Evolutionary conservation across 2,329 filamentous ascomycete species (phyloP).

Genomic region (Venturia pyrina): DNA sequence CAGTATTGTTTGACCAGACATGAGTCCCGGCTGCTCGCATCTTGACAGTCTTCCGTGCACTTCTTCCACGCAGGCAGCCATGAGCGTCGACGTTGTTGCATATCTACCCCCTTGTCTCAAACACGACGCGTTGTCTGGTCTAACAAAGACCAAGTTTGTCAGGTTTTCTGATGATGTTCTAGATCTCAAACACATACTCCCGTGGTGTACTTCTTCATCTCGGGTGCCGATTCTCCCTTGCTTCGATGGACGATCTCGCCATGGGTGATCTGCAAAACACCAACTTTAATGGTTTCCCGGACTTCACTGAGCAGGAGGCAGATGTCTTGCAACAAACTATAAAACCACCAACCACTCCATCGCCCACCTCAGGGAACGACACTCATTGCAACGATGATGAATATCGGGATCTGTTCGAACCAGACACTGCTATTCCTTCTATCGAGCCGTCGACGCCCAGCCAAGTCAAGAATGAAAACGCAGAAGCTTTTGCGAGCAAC

Average conservation of each 20-base stretch:
- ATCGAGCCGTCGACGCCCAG: neutral
- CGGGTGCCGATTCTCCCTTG: neutral
- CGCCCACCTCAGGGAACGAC: neutral
- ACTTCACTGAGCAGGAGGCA: neutral
- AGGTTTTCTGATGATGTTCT: neutral
- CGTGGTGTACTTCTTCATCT: neutral
- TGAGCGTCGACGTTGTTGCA: neutral
- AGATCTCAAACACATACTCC: neutral
- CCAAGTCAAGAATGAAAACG: neutral
- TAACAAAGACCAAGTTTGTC: slow-evolving; percentile 5
- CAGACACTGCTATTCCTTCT: neutral
- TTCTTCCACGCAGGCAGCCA: slow-evolving; percentile 2
- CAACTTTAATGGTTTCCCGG: neutral
- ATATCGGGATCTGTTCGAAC: neutral
- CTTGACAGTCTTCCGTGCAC: neutral
- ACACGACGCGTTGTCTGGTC: neutral
- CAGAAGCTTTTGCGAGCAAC: neutral
- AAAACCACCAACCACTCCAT: neutral
- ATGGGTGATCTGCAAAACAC: neutral
- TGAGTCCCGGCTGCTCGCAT: neutral
- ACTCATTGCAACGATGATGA: neutral
- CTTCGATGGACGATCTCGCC: slow-evolving; percentile 3
- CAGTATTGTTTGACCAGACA: neutral
- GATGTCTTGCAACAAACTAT: neutral
- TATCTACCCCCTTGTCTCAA: neutral